Evolutionary conservation across 805 yeast species (phyloP).

Genomic region (Metschnikowia santaceciliae): DNA sequence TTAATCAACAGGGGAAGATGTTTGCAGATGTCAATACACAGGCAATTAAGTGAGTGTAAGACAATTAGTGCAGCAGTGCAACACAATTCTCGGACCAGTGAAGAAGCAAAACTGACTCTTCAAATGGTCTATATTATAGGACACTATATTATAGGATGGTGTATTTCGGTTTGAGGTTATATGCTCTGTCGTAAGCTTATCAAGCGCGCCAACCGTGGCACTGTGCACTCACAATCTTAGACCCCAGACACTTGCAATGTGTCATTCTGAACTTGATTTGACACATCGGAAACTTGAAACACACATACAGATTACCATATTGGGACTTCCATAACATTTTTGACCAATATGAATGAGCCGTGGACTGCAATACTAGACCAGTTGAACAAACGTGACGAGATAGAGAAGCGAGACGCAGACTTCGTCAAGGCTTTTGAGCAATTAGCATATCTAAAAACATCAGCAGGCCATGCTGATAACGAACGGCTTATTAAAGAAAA

Average conservation of each 20-base stretch:
- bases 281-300: not conserved
- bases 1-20: not conserved
- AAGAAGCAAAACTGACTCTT: not conserved
- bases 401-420: constrained; percentile 29
- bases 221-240: constrained; percentile 1
- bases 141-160: not conserved
- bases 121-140: not conserved
- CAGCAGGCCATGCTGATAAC: constrained; percentile 7
- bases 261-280: not conserved
- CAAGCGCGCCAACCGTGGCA: constrained; percentile 2
- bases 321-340: not conserved
- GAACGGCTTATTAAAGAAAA: constrained; percentile 18
- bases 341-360: constrained; percentile 11
- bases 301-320: not conserved
- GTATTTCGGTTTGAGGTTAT: not conserved
- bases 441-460: constrained; percentile 17
- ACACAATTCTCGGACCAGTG: not conserved
- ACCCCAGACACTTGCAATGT: not conserved
- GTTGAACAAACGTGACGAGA: constrained; percentile 28
- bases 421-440: constrained; percentile 34
- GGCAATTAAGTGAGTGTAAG: not conserved
- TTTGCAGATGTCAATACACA: not conserved
- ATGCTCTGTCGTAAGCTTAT: not conserved
- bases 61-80: not conserved
- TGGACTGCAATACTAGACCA: constrained; percentile 25